Conservation (phyloP, 2,329 filamentous ascomycete species). For the Pestalotiopsis sp. region DNA sequence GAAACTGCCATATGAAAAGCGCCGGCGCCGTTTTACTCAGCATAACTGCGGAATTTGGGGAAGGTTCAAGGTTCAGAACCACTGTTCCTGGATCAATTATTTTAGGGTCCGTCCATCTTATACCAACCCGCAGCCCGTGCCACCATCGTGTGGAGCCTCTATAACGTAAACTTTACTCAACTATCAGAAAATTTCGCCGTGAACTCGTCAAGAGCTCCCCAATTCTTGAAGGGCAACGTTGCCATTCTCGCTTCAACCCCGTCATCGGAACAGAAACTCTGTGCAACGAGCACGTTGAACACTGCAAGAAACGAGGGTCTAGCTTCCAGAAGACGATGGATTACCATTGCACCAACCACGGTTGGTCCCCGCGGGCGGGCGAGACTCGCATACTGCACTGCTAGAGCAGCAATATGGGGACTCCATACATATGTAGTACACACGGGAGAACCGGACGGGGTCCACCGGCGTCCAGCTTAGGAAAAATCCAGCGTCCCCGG, state of each 20-base stretch:
- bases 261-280: neutral
- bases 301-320: neutral
- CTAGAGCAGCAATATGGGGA: neutral
- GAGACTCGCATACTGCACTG: neutral
- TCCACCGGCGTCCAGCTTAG: neutral
- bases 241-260: neutral
- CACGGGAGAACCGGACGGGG: neutral
- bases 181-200: neutral
- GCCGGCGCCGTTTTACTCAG: neutral
- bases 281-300: neutral
- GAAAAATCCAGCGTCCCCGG: neutral
- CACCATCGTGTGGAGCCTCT: slow-evolving; percentile 1
- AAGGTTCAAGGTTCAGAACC: neutral
- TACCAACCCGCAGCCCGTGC: slow-evolving; percentile 4
- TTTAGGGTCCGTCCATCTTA: neutral
- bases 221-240: neutral
- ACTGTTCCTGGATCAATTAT: neutral
- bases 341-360: slow-evolving; percentile 1
- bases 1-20: neutral
- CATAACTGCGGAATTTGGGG: neutral
- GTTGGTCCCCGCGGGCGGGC: slow-evolving; percentile 1
- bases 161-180: slow-evolving; percentile 12
- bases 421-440: neutral
- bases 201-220: neutral
- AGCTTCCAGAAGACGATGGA: neutral